Evolutionary conservation across 352 stramenopile genomes (phyloP), one percentile per base, ranked within the genome.

Genomic region (Blastocystis sp.): DNA sequence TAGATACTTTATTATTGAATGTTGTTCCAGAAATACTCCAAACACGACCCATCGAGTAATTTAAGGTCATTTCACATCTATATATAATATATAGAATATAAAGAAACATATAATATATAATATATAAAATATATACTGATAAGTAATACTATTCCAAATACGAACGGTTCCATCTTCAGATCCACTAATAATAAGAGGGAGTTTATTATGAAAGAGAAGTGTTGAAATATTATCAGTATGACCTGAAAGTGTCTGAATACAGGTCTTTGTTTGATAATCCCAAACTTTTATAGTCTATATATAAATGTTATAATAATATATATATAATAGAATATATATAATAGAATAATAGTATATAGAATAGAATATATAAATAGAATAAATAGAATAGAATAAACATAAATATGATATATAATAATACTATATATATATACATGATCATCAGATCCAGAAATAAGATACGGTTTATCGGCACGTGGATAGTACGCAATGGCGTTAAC

Each of bases 401-500:
- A n/a, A n/a, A n/a, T n/a, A n/a, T n/a, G n/a, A n/a, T n/a, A n/a
- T n/a, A n/a, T n/a, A n/a, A n/a, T n/a, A n/a, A n/a, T n/a, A n/a
- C n/a, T n/a, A n/a, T n/a, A n/a, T n/a, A n/a, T n/a, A n/a, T 27
- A n/a, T 16, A 59, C 49, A n/a, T 16, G 21, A 58, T 76, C 81
- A 68, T 95, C 88, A 4, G 85, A 81, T 19, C 87, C 88, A 9
- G 81, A 93, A 9, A 96, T 73, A 65, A 98, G 75, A 72, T 98
- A 97, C 7, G 91, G 90, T 66, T 95, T 94, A 70, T 98, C 91
- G 34, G 85, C 87, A 11, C 84, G 88, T 0, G 87, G 88, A 74
- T 96, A 97, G 73, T 95, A 98, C 59, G 94, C 90, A 27, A 98
- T 77, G 66, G 84, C 94, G 70, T 97, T 98, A 16, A 97, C 86